These are phyloP conservation scores for Lophiostoma macrostomum DNA, from an alignment of 495 filamentous ascomycete genomes.

Conservation along the genomic window DNA sequence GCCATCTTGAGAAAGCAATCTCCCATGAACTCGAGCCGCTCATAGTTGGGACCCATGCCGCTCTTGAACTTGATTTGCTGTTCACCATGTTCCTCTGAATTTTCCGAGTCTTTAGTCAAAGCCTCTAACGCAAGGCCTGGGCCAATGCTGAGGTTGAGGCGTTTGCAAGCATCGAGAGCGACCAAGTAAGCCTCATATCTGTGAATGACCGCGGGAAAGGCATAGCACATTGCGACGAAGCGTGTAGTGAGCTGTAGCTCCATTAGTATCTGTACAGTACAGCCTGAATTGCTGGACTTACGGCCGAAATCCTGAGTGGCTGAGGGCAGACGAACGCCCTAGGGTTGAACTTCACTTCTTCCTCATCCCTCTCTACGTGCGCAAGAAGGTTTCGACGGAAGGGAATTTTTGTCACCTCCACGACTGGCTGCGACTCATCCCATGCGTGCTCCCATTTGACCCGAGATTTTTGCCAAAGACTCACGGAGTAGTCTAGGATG, in stretches of 20 bases:
- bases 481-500: slow-evolving; percentile 65
- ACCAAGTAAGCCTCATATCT: slow-evolving; percentile 80
- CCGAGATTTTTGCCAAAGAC: slow-evolving; percentile 56
- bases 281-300: slow-evolving; percentile 49
- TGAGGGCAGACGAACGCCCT: slow-evolving; percentile 56
- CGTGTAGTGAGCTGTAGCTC: slow-evolving; percentile 64
- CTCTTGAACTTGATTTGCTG: slow-evolving; percentile 71
- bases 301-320: slow-evolving; percentile 69
- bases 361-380: slow-evolving; percentile 51
- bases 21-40: slow-evolving; percentile 89
- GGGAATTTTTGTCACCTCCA: slow-evolving; percentile 67
- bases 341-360: slow-evolving; percentile 34
- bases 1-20: slow-evolving; percentile 96
- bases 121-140: slow-evolving; percentile 79
- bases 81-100: slow-evolving; percentile 71
- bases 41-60: slow-evolving; percentile 97
- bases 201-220: slow-evolving; percentile 79
- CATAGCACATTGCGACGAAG: slow-evolving; percentile 63
- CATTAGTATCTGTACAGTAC: too few relatives aligned
- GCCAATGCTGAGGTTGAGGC: slow-evolving; percentile 57
- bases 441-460: slow-evolving; percentile 40
- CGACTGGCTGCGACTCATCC: slow-evolving; percentile 68
- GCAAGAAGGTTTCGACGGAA: slow-evolving; percentile 82
- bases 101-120: slow-evolving; percentile 92
- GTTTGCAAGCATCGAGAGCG: slow-evolving; percentile 65